Evolutionary conservation across 257 asterid genomes (phyloP).

Genomic region (Fraxinus quadrangulata): DNA sequence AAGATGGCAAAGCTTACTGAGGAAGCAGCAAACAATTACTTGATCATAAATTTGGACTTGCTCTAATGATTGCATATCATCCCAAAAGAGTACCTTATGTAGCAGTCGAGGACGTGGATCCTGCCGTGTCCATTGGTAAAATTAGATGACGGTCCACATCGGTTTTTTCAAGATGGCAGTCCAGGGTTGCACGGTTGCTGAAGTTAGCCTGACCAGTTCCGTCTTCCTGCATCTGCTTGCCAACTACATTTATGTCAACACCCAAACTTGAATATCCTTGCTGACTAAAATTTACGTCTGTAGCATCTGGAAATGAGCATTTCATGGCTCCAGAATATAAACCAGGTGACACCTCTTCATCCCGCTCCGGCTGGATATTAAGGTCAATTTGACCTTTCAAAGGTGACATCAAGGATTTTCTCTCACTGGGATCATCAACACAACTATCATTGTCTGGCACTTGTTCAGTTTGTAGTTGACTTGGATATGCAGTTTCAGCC

Average conservation of each 20-base stretch:
- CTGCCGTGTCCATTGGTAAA: slow-evolving; percentile 14
- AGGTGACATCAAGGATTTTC: slow-evolving; percentile 22
- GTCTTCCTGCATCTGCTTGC: slow-evolving; percentile 17
- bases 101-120: slow-evolving; percentile 23
- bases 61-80: neutral
- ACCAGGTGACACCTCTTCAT: slow-evolving; percentile 37
- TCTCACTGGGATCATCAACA: slow-evolving; percentile 22
- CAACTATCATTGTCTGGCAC: slow-evolving; percentile 29
- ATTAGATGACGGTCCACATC: slow-evolving; percentile 14
- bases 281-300: slow-evolving; percentile 29
- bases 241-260: slow-evolving; percentile 19
- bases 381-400: slow-evolving; percentile 46
- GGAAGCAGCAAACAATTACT: neutral
- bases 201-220: slow-evolving; percentile 6
- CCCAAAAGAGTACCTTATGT: slow-evolving; percentile 4
- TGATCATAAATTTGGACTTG: neutral
- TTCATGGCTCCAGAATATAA: slow-evolving; percentile 20
- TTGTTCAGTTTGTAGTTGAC: slow-evolving; percentile 34
- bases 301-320: slow-evolving; percentile 3
- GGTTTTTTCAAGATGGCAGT: neutral
- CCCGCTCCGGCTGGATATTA: slow-evolving; percentile 50
- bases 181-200: no score
- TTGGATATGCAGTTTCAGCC: slow-evolving; percentile 29
- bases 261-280: slow-evolving; percentile 12
- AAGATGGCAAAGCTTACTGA: neutral